These are phyloP conservation scores for Penicillium ucsense DNA, from an alignment of 495 filamentous ascomycete genomes.

Conservation along the genomic window DNA sequence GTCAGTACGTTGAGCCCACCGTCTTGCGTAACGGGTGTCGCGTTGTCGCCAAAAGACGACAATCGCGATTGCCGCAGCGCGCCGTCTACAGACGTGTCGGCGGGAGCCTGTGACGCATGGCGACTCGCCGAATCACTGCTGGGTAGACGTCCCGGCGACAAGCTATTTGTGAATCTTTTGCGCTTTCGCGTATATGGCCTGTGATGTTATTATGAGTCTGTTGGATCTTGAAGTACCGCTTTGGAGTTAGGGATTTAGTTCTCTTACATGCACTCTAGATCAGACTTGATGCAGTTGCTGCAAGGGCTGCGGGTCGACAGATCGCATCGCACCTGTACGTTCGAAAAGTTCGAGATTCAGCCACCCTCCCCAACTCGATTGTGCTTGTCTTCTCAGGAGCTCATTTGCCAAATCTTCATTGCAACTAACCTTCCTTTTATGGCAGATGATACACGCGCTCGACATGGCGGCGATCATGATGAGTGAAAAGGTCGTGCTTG, in stretches of 20 bases:
- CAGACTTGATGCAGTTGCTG: conserved; percentile 20
- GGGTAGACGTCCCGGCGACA: conserved; percentile 13
- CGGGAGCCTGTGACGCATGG: conserved; percentile 13
- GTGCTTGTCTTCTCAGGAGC: neutral
- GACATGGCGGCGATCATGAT: conserved; percentile 12
- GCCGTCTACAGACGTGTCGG: conserved; percentile 6
- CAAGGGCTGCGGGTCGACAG: conserved; percentile 20
- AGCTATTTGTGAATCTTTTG: conserved; percentile 22
- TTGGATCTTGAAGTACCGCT: too few species aligned
- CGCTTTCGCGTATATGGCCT: conserved; percentile 23
- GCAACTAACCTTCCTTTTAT: conserved; percentile 18
- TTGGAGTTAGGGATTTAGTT: neutral
- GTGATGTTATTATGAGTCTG: too few species aligned
- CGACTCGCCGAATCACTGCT: conserved; percentile 12
- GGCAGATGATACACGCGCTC: conserved; percentile 21
- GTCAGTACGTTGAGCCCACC: neutral
- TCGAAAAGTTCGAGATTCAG: too few species aligned
- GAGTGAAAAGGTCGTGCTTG: conserved; percentile 9
- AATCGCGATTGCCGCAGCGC: neutral
- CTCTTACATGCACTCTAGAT: conserved; percentile 20
- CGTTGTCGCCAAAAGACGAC: conserved; percentile 2
- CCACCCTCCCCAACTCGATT: too few species aligned
- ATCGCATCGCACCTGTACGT: conserved; percentile 17
- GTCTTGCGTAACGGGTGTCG: neutral
- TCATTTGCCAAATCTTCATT: too few species aligned